phyloP scores from a whole-genome alignment of 331 rosid genomes.

The Quercus tomentella region DNA sequence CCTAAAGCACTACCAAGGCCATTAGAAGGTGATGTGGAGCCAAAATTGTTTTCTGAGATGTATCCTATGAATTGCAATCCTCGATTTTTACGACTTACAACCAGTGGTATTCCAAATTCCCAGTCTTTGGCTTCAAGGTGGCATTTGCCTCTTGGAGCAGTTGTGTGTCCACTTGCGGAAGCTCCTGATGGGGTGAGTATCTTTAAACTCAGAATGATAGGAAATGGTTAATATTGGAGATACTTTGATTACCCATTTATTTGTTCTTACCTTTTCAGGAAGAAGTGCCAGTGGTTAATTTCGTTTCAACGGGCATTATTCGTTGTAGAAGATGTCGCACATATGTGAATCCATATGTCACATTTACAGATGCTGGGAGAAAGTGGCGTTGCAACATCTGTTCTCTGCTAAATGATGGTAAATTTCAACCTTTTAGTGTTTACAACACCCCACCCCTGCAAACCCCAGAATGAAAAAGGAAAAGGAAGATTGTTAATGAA shows the following conservation, averaged over 20 bases:
- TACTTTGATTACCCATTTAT: background rate
- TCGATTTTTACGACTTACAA: slow-evolving; percentile 78
- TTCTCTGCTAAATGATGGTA: slow-evolving; percentile 94
- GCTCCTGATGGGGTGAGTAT: slow-evolving; percentile 80
- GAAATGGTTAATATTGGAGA: slow-evolving; percentile 1
- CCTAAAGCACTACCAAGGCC: slow-evolving; percentile 82
- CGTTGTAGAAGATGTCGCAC: slow-evolving; percentile 99
- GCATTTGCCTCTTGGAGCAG: slow-evolving; percentile 98
- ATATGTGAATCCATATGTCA: slow-evolving; percentile 82
- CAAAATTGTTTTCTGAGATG: slow-evolving; percentile 46
- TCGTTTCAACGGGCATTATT: slow-evolving; percentile 75
- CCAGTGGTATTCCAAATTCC: slow-evolving; percentile 82
- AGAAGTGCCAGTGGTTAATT: slow-evolving; percentile 86
- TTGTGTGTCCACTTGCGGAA: slow-evolving; percentile 98
- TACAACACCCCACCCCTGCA: background rate
- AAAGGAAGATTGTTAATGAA: background rate
- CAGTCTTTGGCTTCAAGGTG: slow-evolving; percentile 96
- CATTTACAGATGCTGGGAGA: slow-evolving; percentile 94
- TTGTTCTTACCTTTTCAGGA: slow-evolving; percentile 47
- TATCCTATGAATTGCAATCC: slow-evolving; percentile 75
- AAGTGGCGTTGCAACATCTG: slow-evolving; percentile 97
- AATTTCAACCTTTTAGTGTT: slow-evolving; percentile 15
- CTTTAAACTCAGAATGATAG: slow-evolving; percentile 18
- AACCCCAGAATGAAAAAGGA: background rate
- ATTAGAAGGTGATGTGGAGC: slow-evolving; percentile 81